A percentile compares a stretch with the other conserved stretches of the same genome.
These are phyloP conservation scores for Ogataea allantospora DNA, from an alignment of 805 yeast species.

Conservation along the genomic window DNA sequence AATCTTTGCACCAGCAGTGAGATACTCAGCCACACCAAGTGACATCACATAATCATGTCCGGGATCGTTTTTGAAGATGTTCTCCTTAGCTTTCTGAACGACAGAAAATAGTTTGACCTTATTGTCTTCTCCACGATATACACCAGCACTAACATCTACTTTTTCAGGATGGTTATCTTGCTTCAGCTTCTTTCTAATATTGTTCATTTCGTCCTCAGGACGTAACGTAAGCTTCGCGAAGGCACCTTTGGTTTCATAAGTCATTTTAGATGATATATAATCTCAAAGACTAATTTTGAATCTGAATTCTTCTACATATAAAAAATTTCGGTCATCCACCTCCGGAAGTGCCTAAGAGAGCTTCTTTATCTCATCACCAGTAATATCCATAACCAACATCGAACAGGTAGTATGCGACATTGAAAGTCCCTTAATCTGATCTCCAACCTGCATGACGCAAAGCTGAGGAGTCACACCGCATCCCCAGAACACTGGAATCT, in stretches of 20 bases:
- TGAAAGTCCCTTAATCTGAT: constrained; percentile 30
- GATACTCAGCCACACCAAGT: constrained; percentile 41
- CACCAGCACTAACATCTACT: constrained; percentile 45
- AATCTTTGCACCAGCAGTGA: constrained; percentile 35
- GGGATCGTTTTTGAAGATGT: constrained; percentile 36
- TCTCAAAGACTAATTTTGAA: background rate
- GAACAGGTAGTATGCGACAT: constrained; percentile 39
- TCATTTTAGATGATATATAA: background rate
- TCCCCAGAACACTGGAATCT: constrained; percentile 45
- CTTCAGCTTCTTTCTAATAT: constrained; percentile 8
- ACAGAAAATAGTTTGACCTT: constrained; percentile 38
- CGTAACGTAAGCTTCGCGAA: constrained; percentile 4
- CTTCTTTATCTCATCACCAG: constrained; percentile 23
- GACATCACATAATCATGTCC: constrained; percentile 45
- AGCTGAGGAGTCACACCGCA: constrained; percentile 44
- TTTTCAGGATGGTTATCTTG: constrained; percentile 35
- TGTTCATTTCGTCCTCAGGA: constrained; percentile 17
- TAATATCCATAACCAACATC: constrained; percentile 37
- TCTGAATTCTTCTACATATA: background rate
- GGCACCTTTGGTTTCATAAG: background rate
- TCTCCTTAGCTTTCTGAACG: constrained; percentile 19
- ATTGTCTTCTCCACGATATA: constrained; percentile 42
- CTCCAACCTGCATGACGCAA: constrained; percentile 32
- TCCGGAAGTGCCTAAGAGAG: background rate
- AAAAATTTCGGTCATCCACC: background rate